phyloP scores from a whole-genome alignment of 352 stramenopile species.

The Blastocystis sp. region DNA sequence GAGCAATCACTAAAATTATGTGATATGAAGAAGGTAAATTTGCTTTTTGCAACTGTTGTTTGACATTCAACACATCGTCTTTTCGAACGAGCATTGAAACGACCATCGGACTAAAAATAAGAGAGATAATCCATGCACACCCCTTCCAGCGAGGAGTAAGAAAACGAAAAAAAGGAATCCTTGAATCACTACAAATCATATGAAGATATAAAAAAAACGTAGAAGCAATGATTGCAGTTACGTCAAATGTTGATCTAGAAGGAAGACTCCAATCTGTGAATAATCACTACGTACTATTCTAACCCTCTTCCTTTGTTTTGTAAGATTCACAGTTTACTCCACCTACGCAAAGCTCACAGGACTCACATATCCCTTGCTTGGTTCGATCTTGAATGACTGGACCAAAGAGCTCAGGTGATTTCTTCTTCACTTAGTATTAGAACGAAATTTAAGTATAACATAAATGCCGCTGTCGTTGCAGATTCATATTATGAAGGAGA shows the following conservation, averaged over 20 bases:
- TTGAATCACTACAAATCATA: neutral
- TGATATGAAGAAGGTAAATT: neutral
- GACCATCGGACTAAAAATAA: neutral
- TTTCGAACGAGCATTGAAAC: neutral
- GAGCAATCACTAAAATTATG: neutral
- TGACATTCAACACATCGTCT: neutral
- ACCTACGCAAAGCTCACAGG: neutral
- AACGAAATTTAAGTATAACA: neutral
- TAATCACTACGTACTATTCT: neutral
- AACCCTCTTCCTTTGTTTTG: neutral
- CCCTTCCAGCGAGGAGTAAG: conserved; percentile 7
- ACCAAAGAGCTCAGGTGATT: neutral
- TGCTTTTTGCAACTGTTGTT: neutral
- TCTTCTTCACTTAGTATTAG: neutral
- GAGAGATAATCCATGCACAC: neutral
- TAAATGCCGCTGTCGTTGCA: too few species aligned
- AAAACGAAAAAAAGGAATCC: conserved; percentile 2
- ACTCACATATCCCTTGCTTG: neutral
- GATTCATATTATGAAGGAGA: too few species aligned
- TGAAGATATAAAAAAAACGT: neutral
- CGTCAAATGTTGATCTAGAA: neutral
- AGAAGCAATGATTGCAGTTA: neutral
- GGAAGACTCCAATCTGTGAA: neutral
- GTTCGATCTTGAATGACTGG: neutral
- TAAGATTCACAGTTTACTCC: neutral